Conservation (phyloP, 257 asterid genomes). For the Rubia yunnanensis region DNA sequence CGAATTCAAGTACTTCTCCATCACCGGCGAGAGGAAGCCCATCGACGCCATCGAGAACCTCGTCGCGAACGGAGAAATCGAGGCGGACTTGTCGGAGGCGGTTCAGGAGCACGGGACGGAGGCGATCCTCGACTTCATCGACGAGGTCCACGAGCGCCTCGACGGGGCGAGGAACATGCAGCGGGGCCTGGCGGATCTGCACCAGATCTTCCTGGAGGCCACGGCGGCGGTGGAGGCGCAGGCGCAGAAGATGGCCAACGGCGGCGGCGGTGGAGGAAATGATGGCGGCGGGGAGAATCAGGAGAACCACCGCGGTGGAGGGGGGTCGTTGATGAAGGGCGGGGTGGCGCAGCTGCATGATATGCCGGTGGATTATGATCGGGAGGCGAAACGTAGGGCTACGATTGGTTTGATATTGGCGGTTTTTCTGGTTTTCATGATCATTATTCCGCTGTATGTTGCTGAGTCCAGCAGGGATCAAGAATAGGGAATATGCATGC, state of each 20-base stretch:
- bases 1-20: slow-evolving; percentile 19
- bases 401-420: slow-evolving; percentile 8
- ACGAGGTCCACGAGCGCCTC: slow-evolving; percentile 28
- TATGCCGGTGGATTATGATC: slow-evolving; percentile 5
- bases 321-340: slow-evolving; percentile 1
- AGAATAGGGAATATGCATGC: background rate
- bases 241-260: slow-evolving; percentile 18
- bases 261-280: background rate
- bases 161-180: slow-evolving; percentile 28
- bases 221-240: slow-evolving; percentile 24
- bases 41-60: slow-evolving; percentile 24
- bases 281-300: slow-evolving; percentile 1
- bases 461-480: background rate
- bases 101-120: slow-evolving; percentile 28
- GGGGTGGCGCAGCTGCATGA: slow-evolving; percentile 17
- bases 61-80: slow-evolving; percentile 24
- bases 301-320: background rate
- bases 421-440: slow-evolving; percentile 7
- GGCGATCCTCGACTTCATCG: slow-evolving; percentile 16
- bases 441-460: slow-evolving; percentile 12
- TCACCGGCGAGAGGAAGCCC: slow-evolving; percentile 27
- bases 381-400: slow-evolving; percentile 13
- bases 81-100: slow-evolving; percentile 21
- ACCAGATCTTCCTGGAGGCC: slow-evolving; percentile 22
- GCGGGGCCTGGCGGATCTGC: slow-evolving; percentile 23